Percentiles rank a stretch among this genome's conserved stretches.
These are phyloP conservation scores for Lyophyllum decastes DNA, from an alignment of 768 basidiomycete species.

Conservation along the genomic window DNA sequence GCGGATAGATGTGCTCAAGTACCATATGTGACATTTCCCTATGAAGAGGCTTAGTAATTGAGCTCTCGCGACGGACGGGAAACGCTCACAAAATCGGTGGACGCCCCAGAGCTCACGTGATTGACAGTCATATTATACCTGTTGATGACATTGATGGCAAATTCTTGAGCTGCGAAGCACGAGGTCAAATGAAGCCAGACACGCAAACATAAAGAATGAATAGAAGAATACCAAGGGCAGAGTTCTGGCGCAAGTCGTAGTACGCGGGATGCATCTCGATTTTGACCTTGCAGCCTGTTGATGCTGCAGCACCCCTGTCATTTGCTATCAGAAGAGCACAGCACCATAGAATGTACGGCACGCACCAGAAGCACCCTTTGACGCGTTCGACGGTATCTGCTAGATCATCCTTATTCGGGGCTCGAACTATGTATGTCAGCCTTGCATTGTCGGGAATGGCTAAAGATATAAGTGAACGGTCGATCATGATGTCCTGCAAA, in stretches of 20 bases:
- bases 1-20: slow-evolving; percentile 12
- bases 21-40: slow-evolving; percentile 81
- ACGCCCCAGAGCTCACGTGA: slow-evolving; percentile 46
- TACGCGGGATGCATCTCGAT: slow-evolving; percentile 43
- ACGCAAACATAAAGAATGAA: neutral
- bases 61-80: slow-evolving; percentile 8
- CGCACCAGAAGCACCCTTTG: slow-evolving; percentile 72
- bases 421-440: slow-evolving; percentile 73
- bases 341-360: neutral
- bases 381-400: slow-evolving; percentile 57
- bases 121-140: slow-evolving; percentile 44
- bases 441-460: slow-evolving; percentile 85
- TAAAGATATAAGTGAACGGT: slow-evolving; percentile 23
- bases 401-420: slow-evolving; percentile 62
- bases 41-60: slow-evolving; percentile 5
- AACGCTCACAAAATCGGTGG: slow-evolving; percentile 75
- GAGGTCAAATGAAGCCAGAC: neutral
- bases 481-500: slow-evolving; percentile 1
- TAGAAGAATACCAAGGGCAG: slow-evolving; percentile 45
- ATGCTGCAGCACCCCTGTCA: slow-evolving; percentile 63
- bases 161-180: slow-evolving; percentile 46
- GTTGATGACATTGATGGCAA: slow-evolving; percentile 44
- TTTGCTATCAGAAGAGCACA: slow-evolving; percentile 7
- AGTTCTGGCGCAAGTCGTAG: slow-evolving; percentile 62
- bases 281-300: slow-evolving; percentile 58